Conservation (phyloP, 2,329 filamentous ascomycete species). For the Aspergillus uvarum region DNA sequence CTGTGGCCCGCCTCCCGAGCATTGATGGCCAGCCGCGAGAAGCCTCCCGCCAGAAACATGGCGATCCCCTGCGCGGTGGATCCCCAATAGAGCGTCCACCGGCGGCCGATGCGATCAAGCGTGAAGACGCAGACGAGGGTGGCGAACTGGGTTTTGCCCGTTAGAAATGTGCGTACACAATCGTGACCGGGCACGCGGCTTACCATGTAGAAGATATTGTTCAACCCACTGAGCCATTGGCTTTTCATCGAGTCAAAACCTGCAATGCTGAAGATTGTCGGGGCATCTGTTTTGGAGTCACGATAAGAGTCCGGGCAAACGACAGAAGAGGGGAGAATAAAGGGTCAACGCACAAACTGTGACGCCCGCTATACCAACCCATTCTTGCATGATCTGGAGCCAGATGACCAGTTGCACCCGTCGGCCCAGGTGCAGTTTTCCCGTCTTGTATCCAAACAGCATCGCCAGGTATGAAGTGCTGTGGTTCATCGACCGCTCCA, state of each 20-base stretch:
- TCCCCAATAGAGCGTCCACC: constrained; percentile 70
- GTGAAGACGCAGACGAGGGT: constrained; percentile 70
- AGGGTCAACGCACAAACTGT: constrained; percentile 52
- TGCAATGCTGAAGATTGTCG: constrained; percentile 64
- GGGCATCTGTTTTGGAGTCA: constrained; percentile 35
- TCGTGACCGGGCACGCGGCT: constrained; percentile 8
- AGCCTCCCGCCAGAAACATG: constrained; percentile 67
- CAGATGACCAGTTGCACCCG: constrained; percentile 69
- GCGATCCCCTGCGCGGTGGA: constrained; percentile 62
- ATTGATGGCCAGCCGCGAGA: constrained; percentile 56
- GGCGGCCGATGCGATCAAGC: constrained; percentile 65
- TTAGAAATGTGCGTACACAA: constrained; percentile 1
- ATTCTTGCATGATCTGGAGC: constrained; percentile 70
- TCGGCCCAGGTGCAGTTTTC: constrained; percentile 64
- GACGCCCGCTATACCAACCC: constrained; percentile 69
- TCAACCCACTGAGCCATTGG: constrained; percentile 63
- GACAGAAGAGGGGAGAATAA: too few species aligned
- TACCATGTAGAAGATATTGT: constrained; percentile 58
- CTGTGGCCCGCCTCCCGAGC: constrained; percentile 49
- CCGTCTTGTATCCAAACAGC: constrained; percentile 66
- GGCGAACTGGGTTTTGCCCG: constrained; percentile 50
- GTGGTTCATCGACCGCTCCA: constrained; percentile 58
- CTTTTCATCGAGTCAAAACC: constrained; percentile 62
- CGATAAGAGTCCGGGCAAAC: neutral
- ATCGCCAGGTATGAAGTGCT: constrained; percentile 62